Evolutionary conservation across 1,284 basidiomycete species (phyloP).

Genomic region (Sporisorium exsertum): DNA sequence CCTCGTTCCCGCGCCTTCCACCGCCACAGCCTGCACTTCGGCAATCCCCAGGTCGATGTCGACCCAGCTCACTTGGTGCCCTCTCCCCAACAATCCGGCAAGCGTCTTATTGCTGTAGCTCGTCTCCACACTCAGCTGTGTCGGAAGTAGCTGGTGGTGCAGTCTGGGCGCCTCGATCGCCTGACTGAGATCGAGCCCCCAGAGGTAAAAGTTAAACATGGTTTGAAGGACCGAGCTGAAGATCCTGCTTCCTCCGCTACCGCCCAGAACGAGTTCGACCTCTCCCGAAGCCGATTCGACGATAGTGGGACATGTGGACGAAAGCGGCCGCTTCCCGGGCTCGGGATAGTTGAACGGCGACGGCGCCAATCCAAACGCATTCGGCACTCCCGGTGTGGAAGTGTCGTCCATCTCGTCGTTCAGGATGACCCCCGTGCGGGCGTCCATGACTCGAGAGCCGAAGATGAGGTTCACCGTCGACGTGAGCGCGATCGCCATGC

Average conservation of each 20-base stretch:
- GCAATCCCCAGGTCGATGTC: constrained; percentile 59
- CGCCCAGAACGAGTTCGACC: constrained; percentile 69
- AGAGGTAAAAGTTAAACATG: constrained; percentile 80
- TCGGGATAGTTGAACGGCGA: constrained; percentile 70
- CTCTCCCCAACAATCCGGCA: constrained; percentile 38
- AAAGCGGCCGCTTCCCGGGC: constrained; percentile 70
- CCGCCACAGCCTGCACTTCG: constrained; percentile 58
- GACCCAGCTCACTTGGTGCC: constrained; percentile 51
- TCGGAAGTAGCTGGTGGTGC: constrained; percentile 79
- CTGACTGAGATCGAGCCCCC: constrained; percentile 81
- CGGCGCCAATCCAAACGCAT: constrained; percentile 69
- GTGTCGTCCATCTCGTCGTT: constrained; percentile 72
- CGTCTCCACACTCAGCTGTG: constrained; percentile 53
- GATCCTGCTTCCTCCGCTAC: constrained; percentile 70
- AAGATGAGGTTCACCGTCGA: constrained; percentile 71
- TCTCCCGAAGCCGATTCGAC: constrained; percentile 68
- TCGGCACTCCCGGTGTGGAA: constrained; percentile 69
- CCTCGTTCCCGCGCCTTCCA: constrained; percentile 13
- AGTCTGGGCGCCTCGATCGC: constrained; percentile 88
- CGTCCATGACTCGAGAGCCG: constrained; percentile 63
- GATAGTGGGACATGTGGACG: constrained; percentile 69
- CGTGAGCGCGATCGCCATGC: constrained; percentile 70
- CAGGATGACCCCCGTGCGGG: constrained; percentile 57
- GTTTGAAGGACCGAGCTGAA: constrained; percentile 84
- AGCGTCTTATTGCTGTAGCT: constrained; percentile 45